Evolutionary conservation across 768 basidiomycete genomes (phyloP).

Genomic region (Sistotremastrum niveocremeum): DNA sequence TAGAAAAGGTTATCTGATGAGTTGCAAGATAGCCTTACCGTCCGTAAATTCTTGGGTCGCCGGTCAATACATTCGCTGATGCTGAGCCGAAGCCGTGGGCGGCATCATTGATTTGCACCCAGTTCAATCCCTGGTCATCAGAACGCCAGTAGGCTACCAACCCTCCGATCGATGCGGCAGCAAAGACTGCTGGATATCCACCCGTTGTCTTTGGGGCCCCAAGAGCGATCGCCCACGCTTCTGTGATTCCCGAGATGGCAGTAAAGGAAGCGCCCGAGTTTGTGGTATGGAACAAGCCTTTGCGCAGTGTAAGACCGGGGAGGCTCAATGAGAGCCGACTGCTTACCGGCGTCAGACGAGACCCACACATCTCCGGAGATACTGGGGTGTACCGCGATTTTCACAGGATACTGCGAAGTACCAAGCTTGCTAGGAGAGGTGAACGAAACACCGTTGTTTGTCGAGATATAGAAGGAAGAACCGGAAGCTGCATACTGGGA

Average conservation of each 20-base stretch:
- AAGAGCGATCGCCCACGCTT: slow-evolving; percentile 45
- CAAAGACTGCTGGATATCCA: slow-evolving; percentile 42
- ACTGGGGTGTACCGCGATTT: slow-evolving; percentile 40
- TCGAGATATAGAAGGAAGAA: slow-evolving; percentile 45
- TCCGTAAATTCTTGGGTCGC: slow-evolving; percentile 40
- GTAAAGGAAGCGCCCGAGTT: slow-evolving; percentile 36
- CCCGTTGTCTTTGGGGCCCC: slow-evolving; percentile 35
- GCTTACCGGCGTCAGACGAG: slow-evolving; percentile 27
- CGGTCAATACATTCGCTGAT: slow-evolving; percentile 32
- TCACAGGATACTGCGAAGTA: slow-evolving; percentile 32
- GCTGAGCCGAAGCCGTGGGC: slow-evolving; percentile 44
- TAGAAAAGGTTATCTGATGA: not conserved
- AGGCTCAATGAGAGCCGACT: too few species aligned
- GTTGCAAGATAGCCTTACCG: slow-evolving; percentile 22
- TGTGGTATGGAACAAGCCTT: slow-evolving; percentile 43
- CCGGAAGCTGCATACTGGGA: slow-evolving; percentile 36
- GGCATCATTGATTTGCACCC: slow-evolving; percentile 47
- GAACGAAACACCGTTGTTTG: slow-evolving; percentile 43
- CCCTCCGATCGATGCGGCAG: slow-evolving; percentile 36
- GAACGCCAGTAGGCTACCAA: slow-evolving; percentile 40
- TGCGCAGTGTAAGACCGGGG: slow-evolving; percentile 1
- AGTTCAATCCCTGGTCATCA: slow-evolving; percentile 40
- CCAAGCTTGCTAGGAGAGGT: slow-evolving; percentile 28
- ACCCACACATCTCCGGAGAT: slow-evolving; percentile 53
- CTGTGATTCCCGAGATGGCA: slow-evolving; percentile 30